Evolutionary conservation across 768 basidiomycete species (phyloP).

Genomic region (Amanita jacksonii): DNA sequence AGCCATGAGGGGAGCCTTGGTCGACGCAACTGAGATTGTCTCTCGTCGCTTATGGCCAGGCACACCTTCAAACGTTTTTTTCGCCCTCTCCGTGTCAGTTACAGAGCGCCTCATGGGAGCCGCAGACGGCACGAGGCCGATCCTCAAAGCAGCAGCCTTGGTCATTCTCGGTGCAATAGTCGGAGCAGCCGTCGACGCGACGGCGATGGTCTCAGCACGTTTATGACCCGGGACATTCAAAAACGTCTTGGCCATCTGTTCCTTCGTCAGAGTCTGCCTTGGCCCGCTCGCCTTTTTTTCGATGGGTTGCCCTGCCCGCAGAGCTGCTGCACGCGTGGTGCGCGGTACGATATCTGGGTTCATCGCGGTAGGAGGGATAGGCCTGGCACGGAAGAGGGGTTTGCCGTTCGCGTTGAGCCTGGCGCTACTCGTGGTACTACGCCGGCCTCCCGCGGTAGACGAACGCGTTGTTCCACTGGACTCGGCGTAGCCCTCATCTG

Average conservation of each 20-base stretch:
- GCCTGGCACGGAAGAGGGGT: constrained; percentile 53
- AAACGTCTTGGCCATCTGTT: constrained; percentile 54
- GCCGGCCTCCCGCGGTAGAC: constrained; percentile 30
- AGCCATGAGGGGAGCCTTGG: constrained; percentile 51
- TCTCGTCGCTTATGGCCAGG: constrained; percentile 81
- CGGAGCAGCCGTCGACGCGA: constrained; percentile 70
- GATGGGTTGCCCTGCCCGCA: constrained; percentile 51
- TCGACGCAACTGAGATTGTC: constrained; percentile 60
- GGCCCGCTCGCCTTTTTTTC: constrained; percentile 35
- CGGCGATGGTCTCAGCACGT: constrained; percentile 52
- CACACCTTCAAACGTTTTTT: constrained; percentile 58
- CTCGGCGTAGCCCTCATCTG: constrained; percentile 32
- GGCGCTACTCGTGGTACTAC: constrained; percentile 16
- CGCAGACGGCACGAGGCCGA: constrained; percentile 37
- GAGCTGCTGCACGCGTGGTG: constrained; percentile 61
- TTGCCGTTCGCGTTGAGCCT: constrained; percentile 35
- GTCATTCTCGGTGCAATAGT: constrained; percentile 66
- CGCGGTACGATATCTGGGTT: constrained; percentile 70
- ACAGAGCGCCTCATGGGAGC: constrained; percentile 30
- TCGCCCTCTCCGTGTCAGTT: constrained; percentile 19
- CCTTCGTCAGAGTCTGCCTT: constrained; percentile 50
- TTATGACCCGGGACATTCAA: constrained; percentile 79
- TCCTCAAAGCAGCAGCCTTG: constrained; percentile 59
- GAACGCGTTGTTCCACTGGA: constrained; percentile 34
- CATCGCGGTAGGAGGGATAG: constrained; percentile 49